Base-by-base conservation (phyloP, 2,329 filamentous ascomycete species). In the Rhinocladiella mackenziei region DNA sequence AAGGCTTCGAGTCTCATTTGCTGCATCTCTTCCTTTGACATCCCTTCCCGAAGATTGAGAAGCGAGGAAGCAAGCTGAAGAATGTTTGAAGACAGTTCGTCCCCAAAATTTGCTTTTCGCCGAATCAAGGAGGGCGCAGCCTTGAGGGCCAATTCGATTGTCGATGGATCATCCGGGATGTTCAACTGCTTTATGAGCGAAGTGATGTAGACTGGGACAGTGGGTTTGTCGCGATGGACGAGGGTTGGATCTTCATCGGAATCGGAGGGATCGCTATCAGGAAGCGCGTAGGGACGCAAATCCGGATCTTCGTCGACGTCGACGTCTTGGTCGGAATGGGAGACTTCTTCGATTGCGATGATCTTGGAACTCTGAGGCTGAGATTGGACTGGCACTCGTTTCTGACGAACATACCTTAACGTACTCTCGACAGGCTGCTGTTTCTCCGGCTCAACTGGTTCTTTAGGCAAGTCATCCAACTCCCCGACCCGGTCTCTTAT, bases 181-280 rank as follows among this genome's bases (percentile, higher is more conserved):
- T 53, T 46, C 2, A 98, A 73, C 30, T 49, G 45, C 31, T 47
- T 53, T 31, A 54, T 45, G 19, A 53, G 39, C 18, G 46, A 45
- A 10, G 41, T 47, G 17, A 67, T 69, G 61, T 67, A 75, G 60
- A 98, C 89, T 1, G 92, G 92, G 0, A 88, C 78, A 45, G 78
- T 84, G 15, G 84, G 78, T 57, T 92, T 96, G 64, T 92, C 82
- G 10, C 89, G 78, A 45, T 85, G 83, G 35, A 97, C 76, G 13
- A 95, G 71, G 0, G 89, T 94, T 4, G 92, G 83, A 57, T 98
- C 94, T 26, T 96, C 89, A 45, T 96, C 89, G 0, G 88, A 91
- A 60, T 98, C 92, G 60, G 94, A 87, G 0, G 81, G 77, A 55
- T 98, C 92, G 1, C 86, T 89, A 58, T 88, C 86, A 1, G 87